Evolutionary conservation across 495 filamentous ascomycete species (phyloP).

Genomic region (Penicillium fimorum): DNA sequence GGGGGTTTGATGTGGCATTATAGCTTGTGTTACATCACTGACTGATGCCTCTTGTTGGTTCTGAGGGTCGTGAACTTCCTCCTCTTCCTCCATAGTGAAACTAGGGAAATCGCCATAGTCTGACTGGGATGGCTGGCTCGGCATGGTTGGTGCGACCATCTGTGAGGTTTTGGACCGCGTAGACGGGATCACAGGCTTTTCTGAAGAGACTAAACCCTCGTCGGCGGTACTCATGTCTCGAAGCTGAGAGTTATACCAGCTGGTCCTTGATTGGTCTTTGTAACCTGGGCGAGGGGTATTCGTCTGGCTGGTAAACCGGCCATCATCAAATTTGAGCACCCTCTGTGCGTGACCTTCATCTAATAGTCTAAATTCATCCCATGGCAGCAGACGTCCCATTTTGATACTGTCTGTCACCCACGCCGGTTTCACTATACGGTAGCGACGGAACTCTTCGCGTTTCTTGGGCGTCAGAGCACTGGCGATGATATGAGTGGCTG

Average conservation of each 20-base stretch:
- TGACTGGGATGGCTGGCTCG: conserved; percentile 28
- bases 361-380: conserved; percentile 77
- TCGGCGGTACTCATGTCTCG: conserved; percentile 31
- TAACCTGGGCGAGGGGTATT: conserved; percentile 60
- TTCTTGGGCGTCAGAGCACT: conserved; percentile 90
- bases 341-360: conserved; percentile 77
- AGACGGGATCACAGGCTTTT: conserved; percentile 9
- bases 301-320: conserved; percentile 63
- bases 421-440: conserved; percentile 92
- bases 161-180: background rate
- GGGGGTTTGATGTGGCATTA: background rate
- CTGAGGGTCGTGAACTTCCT: conserved; percentile 1
- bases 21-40: background rate
- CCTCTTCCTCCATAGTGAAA: conserved; percentile 28
- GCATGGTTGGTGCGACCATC: conserved; percentile 1
- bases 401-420: conserved; percentile 90
- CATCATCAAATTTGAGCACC: conserved; percentile 72
- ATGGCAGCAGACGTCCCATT: conserved; percentile 76
- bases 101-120: conserved; percentile 50
- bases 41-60: background rate
- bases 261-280: conserved; percentile 68
- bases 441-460: conserved; percentile 75
- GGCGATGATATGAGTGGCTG: conserved; percentile 92
- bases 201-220: background rate
- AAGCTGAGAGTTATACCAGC: conserved; percentile 77